Conservation (phyloP, 2,329 filamentous ascomycete genomes). For the Cryphonectria parasitica region DNA sequence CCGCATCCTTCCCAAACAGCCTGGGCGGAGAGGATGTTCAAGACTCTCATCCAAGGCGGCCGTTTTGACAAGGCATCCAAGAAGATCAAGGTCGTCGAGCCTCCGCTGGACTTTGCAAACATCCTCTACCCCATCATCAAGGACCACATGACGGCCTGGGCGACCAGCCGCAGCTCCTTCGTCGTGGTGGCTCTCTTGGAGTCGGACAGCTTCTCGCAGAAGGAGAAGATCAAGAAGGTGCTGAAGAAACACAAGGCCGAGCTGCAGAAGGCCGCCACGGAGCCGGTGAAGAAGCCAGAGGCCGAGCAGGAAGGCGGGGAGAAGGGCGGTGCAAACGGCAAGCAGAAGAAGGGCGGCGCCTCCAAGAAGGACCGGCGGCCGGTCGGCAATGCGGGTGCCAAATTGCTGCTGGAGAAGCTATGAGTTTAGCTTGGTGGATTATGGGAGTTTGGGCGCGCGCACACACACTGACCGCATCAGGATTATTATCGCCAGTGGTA, state of each 20-base stretch:
- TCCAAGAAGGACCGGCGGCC: slow-evolving; percentile 43
- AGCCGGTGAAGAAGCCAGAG: slow-evolving; percentile 55
- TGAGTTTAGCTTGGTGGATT: slow-evolving; percentile 31
- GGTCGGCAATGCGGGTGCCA: slow-evolving; percentile 65
- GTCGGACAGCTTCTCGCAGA: slow-evolving; percentile 69
- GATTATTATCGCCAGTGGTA: not conserved
- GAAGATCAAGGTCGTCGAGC: slow-evolving; percentile 71
- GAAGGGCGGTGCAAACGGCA: slow-evolving; percentile 38
- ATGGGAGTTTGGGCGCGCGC: not conserved
- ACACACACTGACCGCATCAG: not conserved
- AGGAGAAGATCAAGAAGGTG: slow-evolving; percentile 67
- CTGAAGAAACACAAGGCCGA: slow-evolving; percentile 75
- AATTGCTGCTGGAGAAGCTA: slow-evolving; percentile 63
- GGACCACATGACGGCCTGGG: slow-evolving; percentile 77
- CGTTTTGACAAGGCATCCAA: slow-evolving; percentile 78
- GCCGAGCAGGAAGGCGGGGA: slow-evolving; percentile 50
- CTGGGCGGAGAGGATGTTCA: slow-evolving; percentile 81
- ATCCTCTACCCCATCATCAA: slow-evolving; percentile 82
- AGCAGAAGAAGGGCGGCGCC: slow-evolving; percentile 50
- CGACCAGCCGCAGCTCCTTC: slow-evolving; percentile 83
- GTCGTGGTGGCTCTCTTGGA: slow-evolving; percentile 83
- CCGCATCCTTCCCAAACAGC: slow-evolving; percentile 64
- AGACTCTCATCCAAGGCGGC: slow-evolving; percentile 87
- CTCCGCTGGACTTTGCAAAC: slow-evolving; percentile 78
- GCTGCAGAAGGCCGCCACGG: slow-evolving; percentile 68